phyloP scores from a whole-genome alignment of 2,329 filamentous ascomycete genomes.

The Penicillium sp. region DNA sequence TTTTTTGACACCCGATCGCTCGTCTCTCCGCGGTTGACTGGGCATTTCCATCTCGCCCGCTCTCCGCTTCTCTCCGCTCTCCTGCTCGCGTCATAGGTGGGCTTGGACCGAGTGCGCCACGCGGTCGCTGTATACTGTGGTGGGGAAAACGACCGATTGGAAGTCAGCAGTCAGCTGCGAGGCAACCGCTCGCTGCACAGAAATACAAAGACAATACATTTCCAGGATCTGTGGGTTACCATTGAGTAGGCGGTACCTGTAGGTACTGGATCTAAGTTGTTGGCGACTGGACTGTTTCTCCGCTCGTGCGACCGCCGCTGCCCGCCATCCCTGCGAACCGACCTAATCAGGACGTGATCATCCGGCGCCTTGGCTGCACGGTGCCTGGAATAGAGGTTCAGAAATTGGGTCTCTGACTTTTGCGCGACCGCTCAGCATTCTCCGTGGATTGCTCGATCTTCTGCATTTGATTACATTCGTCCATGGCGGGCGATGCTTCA shows the following conservation, averaged over 20 bases:
- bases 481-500: slow-evolving; percentile 21
- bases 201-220: background rate
- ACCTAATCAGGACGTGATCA: slow-evolving; percentile 7
- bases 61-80: slow-evolving; percentile 6
- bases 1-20: slow-evolving; percentile 5
- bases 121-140: background rate
- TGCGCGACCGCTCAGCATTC: background rate
- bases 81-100: background rate
- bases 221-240: slow-evolving; percentile 4
- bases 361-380: slow-evolving; percentile 1
- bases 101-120: slow-evolving; percentile 10
- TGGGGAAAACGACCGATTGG: background rate
- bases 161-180: slow-evolving; percentile 16
- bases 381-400: background rate
- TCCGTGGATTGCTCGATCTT: background rate
- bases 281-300: slow-evolving; percentile 5
- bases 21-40: slow-evolving; percentile 12
- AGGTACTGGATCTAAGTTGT: slow-evolving; percentile 1
- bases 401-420: background rate
- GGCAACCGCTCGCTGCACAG: background rate
- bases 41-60: slow-evolving; percentile 18
- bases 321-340: slow-evolving; percentile 10
- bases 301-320: slow-evolving; percentile 15
- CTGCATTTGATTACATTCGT: background rate
- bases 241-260: background rate